Conservation (phyloP, 1,284 basidiomycete genomes). For the Inonotus obliquus region DNA sequence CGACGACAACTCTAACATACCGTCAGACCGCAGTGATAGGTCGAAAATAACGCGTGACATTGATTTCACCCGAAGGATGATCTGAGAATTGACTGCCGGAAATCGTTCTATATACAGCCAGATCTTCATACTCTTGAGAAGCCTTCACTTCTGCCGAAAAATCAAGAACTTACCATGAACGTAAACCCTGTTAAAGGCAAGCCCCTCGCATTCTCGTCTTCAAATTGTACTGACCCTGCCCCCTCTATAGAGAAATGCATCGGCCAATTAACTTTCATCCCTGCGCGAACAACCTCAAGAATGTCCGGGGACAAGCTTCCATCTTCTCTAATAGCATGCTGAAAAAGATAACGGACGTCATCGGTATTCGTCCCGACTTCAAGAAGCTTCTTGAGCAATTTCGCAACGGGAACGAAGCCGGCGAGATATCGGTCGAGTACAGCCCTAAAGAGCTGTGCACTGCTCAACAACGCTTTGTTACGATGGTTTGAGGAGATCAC, state of each 20-base stretch:
- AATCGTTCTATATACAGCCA: conserved; percentile 66
- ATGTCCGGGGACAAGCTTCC: conserved; percentile 50
- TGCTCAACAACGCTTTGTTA: conserved; percentile 12
- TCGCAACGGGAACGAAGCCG: conserved; percentile 31
- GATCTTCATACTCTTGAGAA: conserved; percentile 35
- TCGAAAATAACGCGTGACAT: conserved; percentile 32
- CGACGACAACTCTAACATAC: conserved; percentile 49
- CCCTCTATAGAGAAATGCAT: conserved; percentile 67
- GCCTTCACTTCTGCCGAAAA: conserved; percentile 2
- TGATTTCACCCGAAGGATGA: conserved; percentile 43
- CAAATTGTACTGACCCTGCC: conserved; percentile 43
- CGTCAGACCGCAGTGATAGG: conserved; percentile 49
- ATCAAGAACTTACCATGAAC: conserved; percentile 47
- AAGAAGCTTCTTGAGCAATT: conserved; percentile 55
- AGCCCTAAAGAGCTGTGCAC: conserved; percentile 1
- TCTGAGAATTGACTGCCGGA: conserved; percentile 38
- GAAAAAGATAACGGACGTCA: conserved; percentile 57
- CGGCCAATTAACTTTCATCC: conserved; percentile 68
- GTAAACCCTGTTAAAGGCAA: conserved; percentile 60
- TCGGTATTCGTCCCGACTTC: conserved; percentile 66
- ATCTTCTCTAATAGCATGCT: conserved; percentile 37
- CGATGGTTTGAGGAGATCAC: conserved; percentile 8
- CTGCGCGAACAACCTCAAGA: conserved; percentile 60
- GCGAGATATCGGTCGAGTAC: conserved; percentile 31
- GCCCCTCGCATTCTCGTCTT: conserved; percentile 39